Evolutionary conservation across 116 monocot species (phyloP).

Genomic region (Posidonia oceanica): DNA sequence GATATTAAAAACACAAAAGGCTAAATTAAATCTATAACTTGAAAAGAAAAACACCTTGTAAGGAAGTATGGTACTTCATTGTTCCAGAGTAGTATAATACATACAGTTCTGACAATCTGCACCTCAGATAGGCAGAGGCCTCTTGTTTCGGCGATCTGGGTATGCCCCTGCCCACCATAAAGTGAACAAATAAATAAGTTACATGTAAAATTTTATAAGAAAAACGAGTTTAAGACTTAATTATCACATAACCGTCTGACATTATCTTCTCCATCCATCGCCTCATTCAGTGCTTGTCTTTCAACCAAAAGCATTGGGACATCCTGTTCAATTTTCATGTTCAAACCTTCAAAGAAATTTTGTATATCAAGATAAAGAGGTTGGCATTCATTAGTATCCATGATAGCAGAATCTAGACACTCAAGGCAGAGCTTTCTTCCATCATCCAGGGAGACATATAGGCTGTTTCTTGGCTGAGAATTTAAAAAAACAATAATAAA

Average conservation of each 20-base stretch:
- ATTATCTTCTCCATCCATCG: conserved; percentile 75
- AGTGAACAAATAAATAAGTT: neutral
- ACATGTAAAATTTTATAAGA: neutral
- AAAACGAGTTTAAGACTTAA: neutral
- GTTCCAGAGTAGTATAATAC: neutral
- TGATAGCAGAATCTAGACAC: conserved; percentile 68
- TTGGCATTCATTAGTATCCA: conserved; percentile 77
- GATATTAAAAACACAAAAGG: neutral
- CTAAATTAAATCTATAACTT: too few species aligned
- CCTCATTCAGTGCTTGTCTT: conserved; percentile 82
- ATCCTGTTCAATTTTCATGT: conserved; percentile 74
- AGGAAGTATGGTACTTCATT: too few species aligned
- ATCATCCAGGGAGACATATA: conserved; percentile 60
- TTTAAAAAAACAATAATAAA: neutral
- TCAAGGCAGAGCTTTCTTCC: conserved; percentile 79
- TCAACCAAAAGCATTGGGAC: conserved; percentile 83
- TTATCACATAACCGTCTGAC: neutral
- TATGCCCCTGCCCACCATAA: conserved; percentile 37
- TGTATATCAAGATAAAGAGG: conserved; percentile 72
- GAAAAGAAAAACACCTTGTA: too few species aligned
- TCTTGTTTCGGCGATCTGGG: conserved; percentile 73
- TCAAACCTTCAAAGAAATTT: conserved; percentile 79
- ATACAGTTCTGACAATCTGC: conserved; percentile 77
- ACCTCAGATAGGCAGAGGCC: conserved; percentile 87
- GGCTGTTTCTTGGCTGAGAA: conserved; percentile 18